Percentiles rank a stretch among this genome's conserved stretches.
phyloP scores from a whole-genome alignment of 2,329 filamentous ascomycete genomes.

The Penicillium sp. region DNA sequence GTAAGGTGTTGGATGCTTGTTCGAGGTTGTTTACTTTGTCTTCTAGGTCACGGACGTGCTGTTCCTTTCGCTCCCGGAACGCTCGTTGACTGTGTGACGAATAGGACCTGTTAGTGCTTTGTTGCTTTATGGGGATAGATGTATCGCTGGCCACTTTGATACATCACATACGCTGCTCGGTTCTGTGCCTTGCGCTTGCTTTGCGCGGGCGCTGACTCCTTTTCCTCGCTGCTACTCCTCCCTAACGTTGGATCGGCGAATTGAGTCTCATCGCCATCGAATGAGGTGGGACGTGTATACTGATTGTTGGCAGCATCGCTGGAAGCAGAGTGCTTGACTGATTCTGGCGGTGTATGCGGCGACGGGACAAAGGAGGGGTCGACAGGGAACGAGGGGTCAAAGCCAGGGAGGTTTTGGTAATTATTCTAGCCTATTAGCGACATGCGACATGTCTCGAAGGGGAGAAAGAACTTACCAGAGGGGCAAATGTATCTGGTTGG shows the following conservation, averaged over 20 bases:
- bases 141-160: background rate
- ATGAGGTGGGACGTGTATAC: constrained; percentile 25
- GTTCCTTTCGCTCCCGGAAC: constrained; percentile 93
- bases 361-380: constrained; percentile 33
- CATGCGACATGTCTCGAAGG: background rate
- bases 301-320: constrained; percentile 24
- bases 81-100: constrained; percentile 70
- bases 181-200: constrained; percentile 68
- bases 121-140: background rate
- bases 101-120: background rate
- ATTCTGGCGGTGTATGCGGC: constrained; percentile 37
- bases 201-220: constrained; percentile 54
- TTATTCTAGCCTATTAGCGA: constrained; percentile 26
- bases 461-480: background rate
- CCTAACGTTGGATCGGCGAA: constrained; percentile 26
- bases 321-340: constrained; percentile 34
- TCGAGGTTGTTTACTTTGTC: constrained; percentile 76
- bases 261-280: constrained; percentile 31
- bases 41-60: constrained; percentile 89
- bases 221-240: constrained; percentile 54
- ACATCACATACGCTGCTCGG: constrained; percentile 62
- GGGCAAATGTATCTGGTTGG: constrained; percentile 37
- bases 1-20: constrained; percentile 66
- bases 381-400: constrained; percentile 40
- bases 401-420: constrained; percentile 37